Percentiles rank a stretch among this genome's conserved stretches.
phyloP scores from a whole-genome alignment of 305 asterid species.

The Withania somnifera region DNA sequence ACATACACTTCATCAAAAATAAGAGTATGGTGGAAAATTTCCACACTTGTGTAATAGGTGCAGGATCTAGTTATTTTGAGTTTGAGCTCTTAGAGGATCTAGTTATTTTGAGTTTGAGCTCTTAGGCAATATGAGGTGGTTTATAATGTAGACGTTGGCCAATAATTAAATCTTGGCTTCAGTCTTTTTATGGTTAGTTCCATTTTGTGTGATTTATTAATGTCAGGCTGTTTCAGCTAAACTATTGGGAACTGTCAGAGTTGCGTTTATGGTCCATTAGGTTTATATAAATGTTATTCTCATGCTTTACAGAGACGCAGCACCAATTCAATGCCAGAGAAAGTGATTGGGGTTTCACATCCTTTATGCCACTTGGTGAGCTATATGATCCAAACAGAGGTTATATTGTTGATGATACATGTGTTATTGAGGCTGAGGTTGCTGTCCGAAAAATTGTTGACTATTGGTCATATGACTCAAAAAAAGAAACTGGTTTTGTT shows the following conservation, averaged over 20 bases:
- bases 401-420: constrained; percentile 40
- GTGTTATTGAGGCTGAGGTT: constrained; percentile 46
- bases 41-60: not conserved
- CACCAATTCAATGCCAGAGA: constrained; percentile 49
- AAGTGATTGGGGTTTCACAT: constrained; percentile 54
- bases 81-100: not conserved
- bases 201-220: not conserved
- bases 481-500: constrained; percentile 56
- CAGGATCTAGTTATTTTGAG: not conserved
- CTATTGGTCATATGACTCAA: constrained; percentile 38
- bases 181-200: not conserved
- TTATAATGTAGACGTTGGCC: not conserved
- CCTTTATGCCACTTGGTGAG: constrained; percentile 42
- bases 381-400: constrained; percentile 28
- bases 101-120: not conserved
- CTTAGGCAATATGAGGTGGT: not conserved
- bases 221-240: not conserved
- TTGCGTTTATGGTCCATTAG: not conserved
- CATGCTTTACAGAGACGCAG: constrained; percentile 32
- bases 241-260: not conserved
- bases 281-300: not conserved
- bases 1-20: no score
- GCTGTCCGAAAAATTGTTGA: constrained; percentile 27
- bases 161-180: not conserved
- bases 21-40: not conserved